A percentile compares a stretch with the other conserved stretches of the same genome.
Conservation (phyloP, 2,329 filamentous ascomycete species). For the Phoma sp. region DNA sequence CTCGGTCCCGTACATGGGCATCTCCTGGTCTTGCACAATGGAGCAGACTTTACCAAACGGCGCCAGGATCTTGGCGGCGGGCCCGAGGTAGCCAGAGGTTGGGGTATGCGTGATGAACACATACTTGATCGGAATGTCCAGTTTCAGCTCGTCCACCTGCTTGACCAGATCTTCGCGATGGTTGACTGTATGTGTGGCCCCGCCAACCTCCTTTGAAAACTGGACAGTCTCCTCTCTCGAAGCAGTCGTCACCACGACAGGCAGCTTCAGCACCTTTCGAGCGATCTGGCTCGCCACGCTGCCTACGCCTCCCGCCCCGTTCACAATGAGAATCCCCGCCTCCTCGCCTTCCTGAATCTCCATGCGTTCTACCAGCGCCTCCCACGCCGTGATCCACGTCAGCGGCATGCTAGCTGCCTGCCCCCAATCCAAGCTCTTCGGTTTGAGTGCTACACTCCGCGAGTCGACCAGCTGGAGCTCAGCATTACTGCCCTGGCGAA, state of each 20-base stretch:
- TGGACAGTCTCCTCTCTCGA: constrained; percentile 50
- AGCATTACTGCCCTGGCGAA: constrained; percentile 52
- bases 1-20: constrained; percentile 54
- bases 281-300: constrained; percentile 55
- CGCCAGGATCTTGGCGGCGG: constrained; percentile 48
- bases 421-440: constrained; percentile 37
- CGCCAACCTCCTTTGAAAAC: constrained; percentile 52
- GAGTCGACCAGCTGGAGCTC: constrained; percentile 53
- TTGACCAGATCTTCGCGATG: constrained; percentile 50
- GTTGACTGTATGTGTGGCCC: constrained; percentile 53
- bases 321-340: constrained; percentile 51
- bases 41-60: constrained; percentile 56
- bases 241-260: constrained; percentile 54
- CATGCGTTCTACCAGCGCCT: constrained; percentile 51
- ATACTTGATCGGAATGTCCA: constrained; percentile 51
- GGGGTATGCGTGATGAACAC: constrained; percentile 51
- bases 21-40: constrained; percentile 53
- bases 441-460: constrained; percentile 50
- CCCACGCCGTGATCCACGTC: constrained; percentile 17
- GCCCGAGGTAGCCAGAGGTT: constrained; percentile 51
- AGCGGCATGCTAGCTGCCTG: constrained; percentile 18
- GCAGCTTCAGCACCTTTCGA: constrained; percentile 47
- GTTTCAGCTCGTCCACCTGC: constrained; percentile 47
- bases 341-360: constrained; percentile 49
- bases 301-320: constrained; percentile 56